Conservation (phyloP, 2,329 filamentous ascomycete species). For the Aspergillus cejpii region DNA sequence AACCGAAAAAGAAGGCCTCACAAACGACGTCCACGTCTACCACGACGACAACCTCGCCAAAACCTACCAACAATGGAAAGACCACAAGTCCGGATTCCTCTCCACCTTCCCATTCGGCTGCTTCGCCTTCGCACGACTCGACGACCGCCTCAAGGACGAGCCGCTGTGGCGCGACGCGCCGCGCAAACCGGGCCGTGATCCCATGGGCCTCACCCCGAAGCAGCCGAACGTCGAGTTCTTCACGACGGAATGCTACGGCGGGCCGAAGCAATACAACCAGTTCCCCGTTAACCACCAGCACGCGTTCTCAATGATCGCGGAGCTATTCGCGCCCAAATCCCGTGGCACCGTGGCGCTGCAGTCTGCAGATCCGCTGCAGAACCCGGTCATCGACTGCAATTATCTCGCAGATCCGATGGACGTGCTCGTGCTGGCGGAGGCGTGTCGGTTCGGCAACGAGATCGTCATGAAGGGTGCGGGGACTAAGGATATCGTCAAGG, state of each 20-base stretch:
- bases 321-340: slow-evolving; percentile 54
- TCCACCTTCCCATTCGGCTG: slow-evolving; percentile 58
- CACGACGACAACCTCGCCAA: slow-evolving; percentile 48
- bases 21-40: slow-evolving; percentile 53
- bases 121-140: slow-evolving; percentile 57
- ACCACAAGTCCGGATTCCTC: slow-evolving; percentile 52
- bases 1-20: slow-evolving; percentile 47
- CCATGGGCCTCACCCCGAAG: slow-evolving; percentile 52
- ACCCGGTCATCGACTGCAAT: slow-evolving; percentile 54
- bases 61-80: slow-evolving; percentile 51
- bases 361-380: slow-evolving; percentile 44
- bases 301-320: slow-evolving; percentile 53
- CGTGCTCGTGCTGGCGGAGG: slow-evolving; percentile 53
- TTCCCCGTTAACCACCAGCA: slow-evolving; percentile 50
- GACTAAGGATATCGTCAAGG: slow-evolving; percentile 54
- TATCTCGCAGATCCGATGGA: slow-evolving; percentile 54
- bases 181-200: slow-evolving; percentile 49
- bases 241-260: slow-evolving; percentile 56
- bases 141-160: slow-evolving; percentile 52
- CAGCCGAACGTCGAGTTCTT: slow-evolving; percentile 60
- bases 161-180: slow-evolving; percentile 50
- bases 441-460: slow-evolving; percentile 54
- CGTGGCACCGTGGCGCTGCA: slow-evolving; percentile 51
- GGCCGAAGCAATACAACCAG: slow-evolving; percentile 52
- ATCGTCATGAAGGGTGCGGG: slow-evolving; percentile 53